Evolutionary conservation across 2,329 filamentous ascomycete species (phyloP).

Genomic region (Fusarium buharicum): DNA sequence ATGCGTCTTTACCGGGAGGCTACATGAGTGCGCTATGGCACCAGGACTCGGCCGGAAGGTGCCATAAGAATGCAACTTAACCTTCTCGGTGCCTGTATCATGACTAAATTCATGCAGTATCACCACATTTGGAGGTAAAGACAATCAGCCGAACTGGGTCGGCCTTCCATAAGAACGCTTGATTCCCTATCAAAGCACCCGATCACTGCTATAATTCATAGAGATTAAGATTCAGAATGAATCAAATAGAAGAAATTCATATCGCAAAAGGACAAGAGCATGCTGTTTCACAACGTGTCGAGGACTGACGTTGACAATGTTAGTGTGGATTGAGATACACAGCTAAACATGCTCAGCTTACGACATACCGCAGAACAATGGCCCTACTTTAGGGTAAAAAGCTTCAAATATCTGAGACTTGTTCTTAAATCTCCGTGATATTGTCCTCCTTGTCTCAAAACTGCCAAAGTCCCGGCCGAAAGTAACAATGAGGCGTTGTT

Average conservation of each 20-base stretch:
- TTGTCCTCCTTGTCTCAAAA: constrained; percentile 68
- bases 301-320: too few relatives aligned
- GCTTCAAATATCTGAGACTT: neutral
- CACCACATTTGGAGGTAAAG: constrained; percentile 69
- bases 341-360: too few relatives aligned
- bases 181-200: too few relatives aligned
- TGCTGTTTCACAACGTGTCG: too few relatives aligned
- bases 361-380: too few relatives aligned
- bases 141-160: constrained; percentile 66
- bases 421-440: neutral
- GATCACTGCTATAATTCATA: too few relatives aligned
- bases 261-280: too few relatives aligned
- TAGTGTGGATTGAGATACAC: too few relatives aligned
- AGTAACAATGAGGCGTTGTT: constrained; percentile 67
- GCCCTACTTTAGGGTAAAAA: too few relatives aligned
- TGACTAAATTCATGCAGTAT: constrained; percentile 56
- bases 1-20: constrained; percentile 74
- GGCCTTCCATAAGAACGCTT: too few relatives aligned
- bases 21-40: constrained; percentile 91
- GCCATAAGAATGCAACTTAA: constrained; percentile 81
- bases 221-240: too few relatives aligned
- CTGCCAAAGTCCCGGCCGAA: constrained; percentile 56
- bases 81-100: constrained; percentile 67
- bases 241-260: too few relatives aligned
- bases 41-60: constrained; percentile 87